Evolutionary conservation across 495 filamentous ascomycete species (phyloP).

Genomic region (Penicillium alfredii): DNA sequence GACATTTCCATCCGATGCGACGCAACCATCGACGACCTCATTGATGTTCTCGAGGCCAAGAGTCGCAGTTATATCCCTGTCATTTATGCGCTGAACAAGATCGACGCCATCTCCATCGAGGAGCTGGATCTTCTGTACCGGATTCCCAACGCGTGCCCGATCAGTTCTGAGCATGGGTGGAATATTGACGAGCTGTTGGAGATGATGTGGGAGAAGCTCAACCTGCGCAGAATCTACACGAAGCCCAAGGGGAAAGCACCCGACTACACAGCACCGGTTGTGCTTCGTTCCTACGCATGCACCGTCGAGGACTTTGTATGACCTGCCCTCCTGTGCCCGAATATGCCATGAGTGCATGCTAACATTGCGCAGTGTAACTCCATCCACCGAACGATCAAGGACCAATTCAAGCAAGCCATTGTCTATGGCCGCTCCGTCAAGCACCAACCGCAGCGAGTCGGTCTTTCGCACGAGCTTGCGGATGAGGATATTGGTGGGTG

Average conservation of each 20-base stretch:
- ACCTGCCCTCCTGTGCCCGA: not conserved
- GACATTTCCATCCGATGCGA: slow-evolving; percentile 98
- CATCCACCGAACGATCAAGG: slow-evolving; percentile 92
- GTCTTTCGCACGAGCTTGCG: slow-evolving; percentile 80
- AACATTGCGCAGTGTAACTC: slow-evolving; percentile 69
- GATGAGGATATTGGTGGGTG: slow-evolving; percentile 95
- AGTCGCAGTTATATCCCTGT: slow-evolving; percentile 94
- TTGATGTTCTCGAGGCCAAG: slow-evolving; percentile 94
- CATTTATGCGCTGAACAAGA: slow-evolving; percentile 98
- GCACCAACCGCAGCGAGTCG: slow-evolving; percentile 96
- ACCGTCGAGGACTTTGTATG: slow-evolving; percentile 96
- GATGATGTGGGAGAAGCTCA: slow-evolving; percentile 96
- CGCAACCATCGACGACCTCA: slow-evolving; percentile 85
- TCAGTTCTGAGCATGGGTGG: slow-evolving; percentile 97
- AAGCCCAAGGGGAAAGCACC: slow-evolving; percentile 95
- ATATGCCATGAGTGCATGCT: slow-evolving; percentile 15
- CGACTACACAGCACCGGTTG: slow-evolving; percentile 88
- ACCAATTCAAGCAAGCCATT: slow-evolving; percentile 91
- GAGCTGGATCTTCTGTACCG: slow-evolving; percentile 93
- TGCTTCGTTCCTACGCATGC: slow-evolving; percentile 72
- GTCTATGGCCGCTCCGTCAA: slow-evolving; percentile 97
- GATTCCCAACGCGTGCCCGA: slow-evolving; percentile 93
- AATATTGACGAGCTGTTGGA: slow-evolving; percentile 96
- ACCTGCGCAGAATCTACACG: slow-evolving; percentile 87
- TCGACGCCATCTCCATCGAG: slow-evolving; percentile 95